Evolutionary conservation across 2,329 filamentous ascomycete species (phyloP).

Genomic region (Pseudogymnoascus sp.): DNA sequence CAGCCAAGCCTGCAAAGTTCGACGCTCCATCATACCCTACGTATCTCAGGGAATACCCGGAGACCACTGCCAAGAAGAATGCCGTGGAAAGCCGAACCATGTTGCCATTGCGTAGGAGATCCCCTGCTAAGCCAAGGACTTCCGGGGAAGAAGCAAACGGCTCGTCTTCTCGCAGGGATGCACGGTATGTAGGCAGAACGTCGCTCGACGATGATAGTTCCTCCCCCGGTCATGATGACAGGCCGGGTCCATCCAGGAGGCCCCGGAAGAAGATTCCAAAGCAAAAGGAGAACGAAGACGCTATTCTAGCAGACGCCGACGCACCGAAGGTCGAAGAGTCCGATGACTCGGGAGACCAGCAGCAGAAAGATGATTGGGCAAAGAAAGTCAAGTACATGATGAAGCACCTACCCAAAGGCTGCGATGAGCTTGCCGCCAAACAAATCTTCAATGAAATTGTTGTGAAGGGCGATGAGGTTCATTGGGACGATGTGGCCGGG

Average conservation of each 20-base stretch:
- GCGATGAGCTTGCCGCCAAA: constrained; percentile 74
- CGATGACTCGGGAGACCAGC: constrained; percentile 32
- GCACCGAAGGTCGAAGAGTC: constrained; percentile 34
- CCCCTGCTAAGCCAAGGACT: constrained; percentile 12
- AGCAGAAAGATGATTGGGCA: constrained; percentile 48
- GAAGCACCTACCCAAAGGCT: constrained; percentile 69
- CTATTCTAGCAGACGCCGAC: constrained; percentile 28
- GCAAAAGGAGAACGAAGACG: constrained; percentile 28
- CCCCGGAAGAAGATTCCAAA: constrained; percentile 21
- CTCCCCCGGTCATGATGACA: constrained; percentile 26
- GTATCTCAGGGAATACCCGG: constrained; percentile 30
- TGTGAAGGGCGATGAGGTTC: constrained; percentile 86
- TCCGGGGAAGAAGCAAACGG: constrained; percentile 22
- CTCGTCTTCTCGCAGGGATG: constrained; percentile 21
- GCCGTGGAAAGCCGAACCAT: constrained; percentile 22
- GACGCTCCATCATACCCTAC: constrained; percentile 32
- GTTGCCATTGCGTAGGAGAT: constrained; percentile 25
- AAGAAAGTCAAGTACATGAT: constrained; percentile 56
- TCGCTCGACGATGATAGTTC: constrained; percentile 21
- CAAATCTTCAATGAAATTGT: constrained; percentile 96
- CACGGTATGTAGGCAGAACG: neutral
- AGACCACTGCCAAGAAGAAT: constrained; percentile 23
- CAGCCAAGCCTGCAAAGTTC: constrained; percentile 23
- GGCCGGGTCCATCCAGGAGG: constrained; percentile 23
- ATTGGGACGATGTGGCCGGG: constrained; percentile 89